Evolutionary conservation across 2,329 filamentous ascomycete species (phyloP).

Genomic region (Colletotrichum sp.): DNA sequence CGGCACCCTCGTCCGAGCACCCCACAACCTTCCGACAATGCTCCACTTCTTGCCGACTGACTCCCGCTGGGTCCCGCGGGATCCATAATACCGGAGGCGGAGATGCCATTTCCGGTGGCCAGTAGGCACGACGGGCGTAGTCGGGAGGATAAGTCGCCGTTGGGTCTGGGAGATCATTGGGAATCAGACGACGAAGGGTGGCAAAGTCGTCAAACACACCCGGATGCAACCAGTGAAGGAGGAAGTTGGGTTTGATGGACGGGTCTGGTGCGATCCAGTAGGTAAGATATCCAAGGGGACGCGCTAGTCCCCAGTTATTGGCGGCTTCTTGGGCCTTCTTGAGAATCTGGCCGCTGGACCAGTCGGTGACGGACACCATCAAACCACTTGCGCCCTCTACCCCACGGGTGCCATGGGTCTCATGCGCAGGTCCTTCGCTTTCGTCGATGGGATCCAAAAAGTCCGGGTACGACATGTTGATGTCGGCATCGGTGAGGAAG

Average conservation of each 20-base stretch:
- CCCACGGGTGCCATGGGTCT: constrained; percentile 32
- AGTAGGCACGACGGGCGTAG: constrained; percentile 71
- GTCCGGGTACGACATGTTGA: constrained; percentile 5
- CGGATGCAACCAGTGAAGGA: constrained; percentile 76
- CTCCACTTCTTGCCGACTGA: constrained; percentile 73
- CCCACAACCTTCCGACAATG: constrained; percentile 64
- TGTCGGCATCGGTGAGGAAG: constrained; percentile 9
- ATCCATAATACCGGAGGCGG: constrained; percentile 75
- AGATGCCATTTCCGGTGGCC: constrained; percentile 70
- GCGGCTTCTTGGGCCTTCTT: constrained; percentile 33
- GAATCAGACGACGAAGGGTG: constrained; percentile 36
- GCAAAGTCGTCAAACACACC: constrained; percentile 76
- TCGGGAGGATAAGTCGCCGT: constrained; percentile 53
- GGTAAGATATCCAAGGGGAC: constrained; percentile 30
- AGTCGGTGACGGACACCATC: constrained; percentile 33
- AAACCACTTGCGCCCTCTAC: constrained; percentile 44
- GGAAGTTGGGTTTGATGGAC: constrained; percentile 47
- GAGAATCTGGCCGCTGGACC: constrained; percentile 41
- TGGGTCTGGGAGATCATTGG: constrained; percentile 27
- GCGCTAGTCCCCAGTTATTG: constrained; percentile 30
- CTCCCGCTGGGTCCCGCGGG: constrained; percentile 71
- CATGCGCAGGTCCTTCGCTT: constrained; percentile 24
- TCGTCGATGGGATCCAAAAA: constrained; percentile 26
- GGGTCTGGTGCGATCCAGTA: constrained; percentile 30
- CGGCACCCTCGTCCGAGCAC: constrained; percentile 76